Evolutionary conservation across 2,329 filamentous ascomycete species (phyloP).

Genomic region (Talaromyces pinophilus): DNA sequence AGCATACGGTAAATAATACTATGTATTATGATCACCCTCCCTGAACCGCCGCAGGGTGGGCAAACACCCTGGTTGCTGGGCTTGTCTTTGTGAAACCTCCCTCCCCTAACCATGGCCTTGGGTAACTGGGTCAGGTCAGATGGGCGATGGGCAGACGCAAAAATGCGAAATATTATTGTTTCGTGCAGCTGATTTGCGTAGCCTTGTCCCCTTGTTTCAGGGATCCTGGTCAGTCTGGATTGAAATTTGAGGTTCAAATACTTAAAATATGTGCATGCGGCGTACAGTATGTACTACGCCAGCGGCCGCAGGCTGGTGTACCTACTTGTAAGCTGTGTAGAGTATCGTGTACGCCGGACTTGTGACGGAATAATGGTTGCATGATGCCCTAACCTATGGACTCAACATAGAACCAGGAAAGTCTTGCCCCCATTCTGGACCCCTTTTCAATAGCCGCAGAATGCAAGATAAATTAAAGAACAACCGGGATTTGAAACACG

Average conservation of each 20-base stretch:
- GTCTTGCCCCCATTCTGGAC: background rate
- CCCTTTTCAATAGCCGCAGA: background rate
- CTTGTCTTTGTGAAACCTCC: background rate
- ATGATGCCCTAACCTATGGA: background rate
- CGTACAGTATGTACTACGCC: background rate
- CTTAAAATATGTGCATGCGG: background rate
- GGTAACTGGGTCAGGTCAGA: background rate
- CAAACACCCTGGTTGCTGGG: background rate
- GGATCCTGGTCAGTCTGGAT: conserved; percentile 10
- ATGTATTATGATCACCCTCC: background rate
- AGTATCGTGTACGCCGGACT: background rate
- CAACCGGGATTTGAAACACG: background rate
- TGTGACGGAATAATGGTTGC: background rate
- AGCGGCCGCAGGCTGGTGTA: background rate
- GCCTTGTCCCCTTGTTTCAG: background rate
- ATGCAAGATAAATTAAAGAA: background rate
- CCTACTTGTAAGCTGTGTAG: background rate
- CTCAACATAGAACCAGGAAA: background rate
- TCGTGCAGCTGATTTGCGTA: conserved; percentile 1
- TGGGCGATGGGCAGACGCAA: background rate
- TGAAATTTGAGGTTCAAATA: conserved; percentile 7
- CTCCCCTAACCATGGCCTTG: background rate
- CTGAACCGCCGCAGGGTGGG: background rate
- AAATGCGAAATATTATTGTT: background rate
- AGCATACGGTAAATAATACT: background rate